Evolutionary conservation across 192 early-diverging fungal genomes (phyloP).

Genomic region (Dissophora ornata): DNA sequence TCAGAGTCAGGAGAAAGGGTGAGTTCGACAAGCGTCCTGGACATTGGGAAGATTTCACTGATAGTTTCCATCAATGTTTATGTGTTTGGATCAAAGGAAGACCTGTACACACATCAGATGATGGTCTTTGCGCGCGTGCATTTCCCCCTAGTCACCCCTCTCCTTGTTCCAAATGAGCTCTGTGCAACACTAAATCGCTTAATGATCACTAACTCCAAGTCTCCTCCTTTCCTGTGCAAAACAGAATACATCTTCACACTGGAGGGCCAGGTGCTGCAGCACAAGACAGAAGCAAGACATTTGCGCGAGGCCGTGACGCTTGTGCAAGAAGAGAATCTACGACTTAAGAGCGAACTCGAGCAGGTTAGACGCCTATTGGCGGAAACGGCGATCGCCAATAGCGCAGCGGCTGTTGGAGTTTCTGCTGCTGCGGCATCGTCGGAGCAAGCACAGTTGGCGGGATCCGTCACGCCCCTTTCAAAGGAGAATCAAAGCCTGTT

Average conservation of each 20-base stretch:
- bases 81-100: background rate
- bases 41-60: too few relatives aligned
- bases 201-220: too few relatives aligned
- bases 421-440: background rate
- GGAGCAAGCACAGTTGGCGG: slow-evolving; percentile 2
- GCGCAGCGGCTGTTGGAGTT: slow-evolving; percentile 3
- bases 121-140: background rate
- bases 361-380: slow-evolving; percentile 23
- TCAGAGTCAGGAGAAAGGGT: slow-evolving; percentile 86
- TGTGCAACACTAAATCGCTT: background rate
- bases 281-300: slow-evolving; percentile 51
- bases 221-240: background rate
- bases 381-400: slow-evolving; percentile 12
- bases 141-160: background rate
- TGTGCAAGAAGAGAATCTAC: slow-evolving; percentile 43
- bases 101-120: background rate
- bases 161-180: background rate
- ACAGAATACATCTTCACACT: slow-evolving; percentile 50
- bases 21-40: too few relatives aligned
- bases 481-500: slow-evolving; percentile 43
- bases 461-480: slow-evolving; percentile 22
- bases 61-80: too few relatives aligned
- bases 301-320: slow-evolving; percentile 52
- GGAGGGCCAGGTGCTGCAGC: slow-evolving; percentile 48
- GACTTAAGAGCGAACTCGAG: slow-evolving; percentile 42